Evolutionary conservation across 2,329 filamentous ascomycete species (phyloP), one percentile per base, ranked within the genome.

Genomic region (Fusarium haematococcum): DNA sequence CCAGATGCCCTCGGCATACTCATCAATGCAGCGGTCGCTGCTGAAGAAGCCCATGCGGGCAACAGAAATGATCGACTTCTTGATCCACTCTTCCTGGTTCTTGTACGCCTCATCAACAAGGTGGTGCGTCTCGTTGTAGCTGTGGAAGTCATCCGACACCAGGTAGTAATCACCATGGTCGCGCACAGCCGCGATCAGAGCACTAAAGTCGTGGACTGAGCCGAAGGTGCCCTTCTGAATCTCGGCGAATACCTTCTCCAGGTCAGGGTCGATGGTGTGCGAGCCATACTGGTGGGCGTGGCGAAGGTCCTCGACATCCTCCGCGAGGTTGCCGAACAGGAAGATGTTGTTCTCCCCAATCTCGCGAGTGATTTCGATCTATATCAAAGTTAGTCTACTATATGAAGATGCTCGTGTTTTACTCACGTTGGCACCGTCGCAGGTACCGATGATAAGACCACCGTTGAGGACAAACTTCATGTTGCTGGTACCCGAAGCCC

Each of bases 381-480:
- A 58, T 10, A 14, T 6, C 16, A 13, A 57, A 7, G 39, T 76
- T 37, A 77, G 74, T 52, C 14, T 41, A 35, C 10, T 43, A 11
- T 41, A 3, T 8, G 1, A n/a, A 9, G 37, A 48, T 23, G 7
- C 25, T 14, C 32, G 10, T 16, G 30, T 48, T 27, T 48, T 14
- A 87, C 92, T 88, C 88, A 97, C 95, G 81, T 99, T 99, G 73
- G 97, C 97, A 81, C 97, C 97, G 80, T 99, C 97, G 81, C 96
- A 98, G 23, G 97, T 99, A 78, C 97, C 97, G 78, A 99, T 99
- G 80, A 99, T 97, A 71, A 99, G 88, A 74, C 97, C 97, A 74
- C 97, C 97, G 79, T 98, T 99, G 80, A 99, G 89, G 16, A 98
- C 97, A 83, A 99, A 99, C 85, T 99, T 99, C 97, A 99, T 99